Base-by-base conservation (phyloP, 1,139 yeast genomes). In the Kurtzmaniella quercitrusa region DNA sequence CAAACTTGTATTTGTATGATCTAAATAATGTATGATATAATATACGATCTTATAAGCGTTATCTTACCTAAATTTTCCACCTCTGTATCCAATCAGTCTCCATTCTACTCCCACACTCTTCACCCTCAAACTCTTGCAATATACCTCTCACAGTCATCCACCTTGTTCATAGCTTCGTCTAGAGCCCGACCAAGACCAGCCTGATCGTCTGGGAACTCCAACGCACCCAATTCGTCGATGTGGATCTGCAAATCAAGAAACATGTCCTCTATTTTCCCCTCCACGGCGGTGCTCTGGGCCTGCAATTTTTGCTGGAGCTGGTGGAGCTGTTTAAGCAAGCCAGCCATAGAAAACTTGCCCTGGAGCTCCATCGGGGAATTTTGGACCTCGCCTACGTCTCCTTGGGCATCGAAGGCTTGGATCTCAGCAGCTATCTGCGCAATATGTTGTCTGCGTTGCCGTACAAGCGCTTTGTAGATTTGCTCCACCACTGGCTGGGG, bases 401-500 rank as follows among this genome's bases (percentile, higher is more conserved):
- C 27, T 19, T 14, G 16, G 18, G 16, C 14, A 12, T 50, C 46
- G 9, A 63, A 41, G 1, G 73, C 17, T 2, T 48, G 43, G 2
- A 66, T 59, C 25, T 53, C 51, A 0, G 39, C 27, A n/a, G 47
- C 44, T 1, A 65, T 51, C 2, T 41, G 43, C 3, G 50, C 42
- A 3, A 56, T 16, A 1, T 40, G 33, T 2, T 39, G 36, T 2
- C 47, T 37, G 44, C 70, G 51, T 46, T 65, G 68, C n/a, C 37
- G 19, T n/a, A 34, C 24, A 34, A 63, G 47, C 12, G 51, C 57
- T 2, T 56, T 46, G 41, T 55, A 63, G 2, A 64, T 44, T 37
- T 43, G 38, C 34, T 48, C 45, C 9, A 57, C 42, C 21, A 49
- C 41, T 15, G 34, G 25, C 2, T 6, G 37, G 7, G 44, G 27